A percentile compares a stretch with the other conserved stretches of the same genome.
phyloP scores from a whole-genome alignment of 768 basidiomycete species.

The Mycena maculata region DNA sequence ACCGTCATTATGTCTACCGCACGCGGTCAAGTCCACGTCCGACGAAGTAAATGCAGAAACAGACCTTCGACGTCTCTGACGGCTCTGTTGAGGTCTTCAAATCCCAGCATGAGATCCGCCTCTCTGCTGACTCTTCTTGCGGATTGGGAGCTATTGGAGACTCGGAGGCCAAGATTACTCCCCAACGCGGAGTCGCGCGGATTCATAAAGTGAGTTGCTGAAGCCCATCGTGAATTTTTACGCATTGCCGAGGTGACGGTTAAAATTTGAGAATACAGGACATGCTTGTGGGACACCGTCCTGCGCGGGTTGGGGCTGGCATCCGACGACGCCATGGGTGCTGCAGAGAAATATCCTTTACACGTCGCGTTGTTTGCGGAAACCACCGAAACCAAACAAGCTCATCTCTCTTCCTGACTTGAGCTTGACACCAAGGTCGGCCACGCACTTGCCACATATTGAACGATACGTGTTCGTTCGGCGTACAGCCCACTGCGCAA shows the following conservation, averaged over 20 bases:
- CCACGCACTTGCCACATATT: too few species aligned
- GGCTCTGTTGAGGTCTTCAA: constrained; percentile 84
- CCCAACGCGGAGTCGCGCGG: constrained; percentile 76
- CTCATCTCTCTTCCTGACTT: too few species aligned
- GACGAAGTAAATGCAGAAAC: constrained; percentile 35
- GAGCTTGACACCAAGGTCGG: too few species aligned
- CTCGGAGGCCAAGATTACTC: constrained; percentile 78
- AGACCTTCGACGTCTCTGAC: constrained; percentile 77
- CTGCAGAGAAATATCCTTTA: constrained; percentile 35
- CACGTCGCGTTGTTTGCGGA: constrained; percentile 39
- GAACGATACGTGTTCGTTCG: too few species aligned
- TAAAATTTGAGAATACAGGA: constrained; percentile 90
- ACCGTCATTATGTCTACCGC: constrained; percentile 67
- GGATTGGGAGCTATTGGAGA: constrained; percentile 59
- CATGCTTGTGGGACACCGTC: constrained; percentile 73
- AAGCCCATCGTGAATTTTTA: constrained; percentile 97
- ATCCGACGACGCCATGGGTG: constrained; percentile 37
- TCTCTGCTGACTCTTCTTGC: constrained; percentile 71
- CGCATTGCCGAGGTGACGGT: constrained; percentile 95
- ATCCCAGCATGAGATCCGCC: constrained; percentile 89
- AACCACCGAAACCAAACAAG: not conserved
- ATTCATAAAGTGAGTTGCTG: constrained; percentile 70
- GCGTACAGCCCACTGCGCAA: too few species aligned
- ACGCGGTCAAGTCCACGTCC: constrained; percentile 10
- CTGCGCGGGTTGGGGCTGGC: constrained; percentile 39